Evolutionary conservation across 2,329 filamentous ascomycete genomes (phyloP), one percentile per base, ranked within the genome.

Genomic region (Zymoseptoria tritici): DNA sequence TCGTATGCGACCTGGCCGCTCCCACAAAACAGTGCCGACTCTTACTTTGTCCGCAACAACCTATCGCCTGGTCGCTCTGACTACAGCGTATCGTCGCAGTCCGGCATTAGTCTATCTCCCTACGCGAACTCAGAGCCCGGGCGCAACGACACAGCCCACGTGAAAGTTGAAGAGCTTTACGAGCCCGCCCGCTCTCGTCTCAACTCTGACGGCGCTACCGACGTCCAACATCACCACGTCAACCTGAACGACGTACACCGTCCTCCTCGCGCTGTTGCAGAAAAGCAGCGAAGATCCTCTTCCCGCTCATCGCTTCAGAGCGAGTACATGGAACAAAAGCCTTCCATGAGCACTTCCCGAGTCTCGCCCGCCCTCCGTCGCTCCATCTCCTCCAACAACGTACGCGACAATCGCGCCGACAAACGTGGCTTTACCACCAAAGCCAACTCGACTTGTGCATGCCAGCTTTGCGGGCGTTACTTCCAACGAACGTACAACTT

Each of bases 401-500:
- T 36, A 29, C 49, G 13, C 55, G 46, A 53, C 36, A 31, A 52
- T 20, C n/a, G n/a, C 21, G 49, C 24, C 29, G 64, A 67, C 16
- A 73, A 68, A 60, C 68, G 70, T 20, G 64, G 58, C 16, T 71
- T 59, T 54, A 72, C 70, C 31, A 70, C 85, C 19, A 82, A 81
- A 60, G 86, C 87, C 64, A 86, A 89, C 66, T 88, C 87, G 57
- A 89, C 85, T 66, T 88, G 84, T 73, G 80, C 83, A 63, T 96
- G 91, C 71, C 81, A 85, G 60, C 80, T 85, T 1, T 96, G 91
- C 70, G 86, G 87, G 6, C 90, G 88, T 72, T 82, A 87, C 16
- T 96, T 96, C 72, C 90, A 89, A 65, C 81, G 91, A 62, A 87
- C 85, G 68, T 95, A 93, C 77, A 96, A 96, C 75, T 90, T 87